phyloP scores from a whole-genome alignment of 2,329 filamentous ascomycete genomes.

The Alternaria gaisen region DNA sequence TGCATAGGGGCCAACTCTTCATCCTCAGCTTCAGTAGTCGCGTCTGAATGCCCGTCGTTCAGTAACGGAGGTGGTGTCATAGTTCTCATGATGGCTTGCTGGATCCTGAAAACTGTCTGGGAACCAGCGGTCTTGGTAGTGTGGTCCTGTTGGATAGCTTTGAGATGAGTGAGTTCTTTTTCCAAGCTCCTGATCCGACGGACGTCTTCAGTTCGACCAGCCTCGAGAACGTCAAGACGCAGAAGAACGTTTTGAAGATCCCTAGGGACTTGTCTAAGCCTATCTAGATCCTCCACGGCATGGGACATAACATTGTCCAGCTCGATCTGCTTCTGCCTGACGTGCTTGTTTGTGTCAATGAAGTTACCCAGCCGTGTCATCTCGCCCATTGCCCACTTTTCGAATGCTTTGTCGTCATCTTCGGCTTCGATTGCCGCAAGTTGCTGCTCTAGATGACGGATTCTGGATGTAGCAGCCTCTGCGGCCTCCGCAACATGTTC shows the following conservation, averaged over 20 bases:
- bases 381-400: slow-evolving; percentile 28
- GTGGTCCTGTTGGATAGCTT: not conserved
- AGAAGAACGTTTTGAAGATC: slow-evolving; percentile 11
- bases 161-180: slow-evolving; percentile 15
- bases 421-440: slow-evolving; percentile 37
- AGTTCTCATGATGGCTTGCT: not conserved
- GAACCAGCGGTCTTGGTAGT: not conserved
- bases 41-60: not conserved
- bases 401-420: slow-evolving; percentile 30
- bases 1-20: slow-evolving; percentile 5
- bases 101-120: not conserved
- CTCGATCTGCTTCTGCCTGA: slow-evolving; percentile 28
- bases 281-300: slow-evolving; percentile 20
- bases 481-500: slow-evolving; percentile 31
- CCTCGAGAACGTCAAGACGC: slow-evolving; percentile 27
- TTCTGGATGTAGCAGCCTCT: slow-evolving; percentile 21
- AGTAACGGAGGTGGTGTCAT: not conserved
- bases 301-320: slow-evolving; percentile 21
- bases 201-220: slow-evolving; percentile 14
- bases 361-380: slow-evolving; percentile 23
- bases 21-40: slow-evolving; percentile 18
- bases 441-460: slow-evolving; percentile 29
- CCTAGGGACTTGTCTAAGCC: slow-evolving; percentile 5
- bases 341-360: slow-evolving; percentile 26
- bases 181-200: slow-evolving; percentile 20